phyloP scores from a whole-genome alignment of 495 filamentous ascomycete genomes.

The Penicillium cosmopolitanum region DNA sequence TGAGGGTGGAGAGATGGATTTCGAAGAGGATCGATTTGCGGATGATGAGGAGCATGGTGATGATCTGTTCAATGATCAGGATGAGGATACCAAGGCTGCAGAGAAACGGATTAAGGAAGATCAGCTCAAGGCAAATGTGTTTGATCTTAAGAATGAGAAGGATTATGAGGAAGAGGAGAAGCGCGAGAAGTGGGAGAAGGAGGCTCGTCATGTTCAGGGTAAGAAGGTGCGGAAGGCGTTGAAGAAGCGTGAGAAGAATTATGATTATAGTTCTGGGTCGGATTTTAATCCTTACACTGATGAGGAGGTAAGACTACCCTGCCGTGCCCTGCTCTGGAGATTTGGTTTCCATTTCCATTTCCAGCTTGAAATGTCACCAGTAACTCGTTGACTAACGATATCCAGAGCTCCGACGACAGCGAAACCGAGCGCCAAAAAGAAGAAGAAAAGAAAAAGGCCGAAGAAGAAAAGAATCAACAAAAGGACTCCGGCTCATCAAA shows the following conservation, averaged over 20 bases:
- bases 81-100: conserved; percentile 86
- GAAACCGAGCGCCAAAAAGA: conserved; percentile 62
- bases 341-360: too few species aligned
- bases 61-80: conserved; percentile 74
- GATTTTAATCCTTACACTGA: conserved; percentile 76
- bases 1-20: conserved; percentile 62
- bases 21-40: conserved; percentile 70
- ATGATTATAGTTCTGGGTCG: conserved; percentile 76
- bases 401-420: conserved; percentile 49
- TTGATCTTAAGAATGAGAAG: conserved; percentile 80
- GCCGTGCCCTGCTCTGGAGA: too few species aligned
- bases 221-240: conserved; percentile 79
- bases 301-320: conserved; percentile 41
- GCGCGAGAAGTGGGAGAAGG: conserved; percentile 67
- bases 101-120: conserved; percentile 85
- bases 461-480: conserved; percentile 59
- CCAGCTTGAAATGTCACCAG: too few species aligned
- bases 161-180: conserved; percentile 82
- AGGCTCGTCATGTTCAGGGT: conserved; percentile 67
- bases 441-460: conserved; percentile 70
- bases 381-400: background rate
- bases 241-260: conserved; percentile 81
- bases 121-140: conserved; percentile 83
- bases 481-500: conserved; percentile 65
- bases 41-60: conserved; percentile 86